phyloP scores from a whole-genome alignment of 148 eudicot genomes.

The Pouteria glomerata region DNA sequence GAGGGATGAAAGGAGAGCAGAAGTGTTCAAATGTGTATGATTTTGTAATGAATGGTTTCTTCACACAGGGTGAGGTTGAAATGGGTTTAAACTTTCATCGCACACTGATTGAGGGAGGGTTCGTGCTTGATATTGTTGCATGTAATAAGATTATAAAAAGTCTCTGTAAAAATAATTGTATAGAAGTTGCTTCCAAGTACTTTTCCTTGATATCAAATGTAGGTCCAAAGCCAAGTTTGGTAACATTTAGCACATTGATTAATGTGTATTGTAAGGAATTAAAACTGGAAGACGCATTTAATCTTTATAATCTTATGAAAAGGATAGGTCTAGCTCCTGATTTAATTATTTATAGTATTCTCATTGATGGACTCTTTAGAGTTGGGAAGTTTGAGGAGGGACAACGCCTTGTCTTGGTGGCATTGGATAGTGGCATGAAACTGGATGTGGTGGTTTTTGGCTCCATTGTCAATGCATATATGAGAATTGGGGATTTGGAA shows the following conservation, averaged over 20 bases:
- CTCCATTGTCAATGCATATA: slow-evolving; percentile 51
- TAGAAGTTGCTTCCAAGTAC: slow-evolving; percentile 31
- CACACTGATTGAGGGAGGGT: slow-evolving; percentile 42
- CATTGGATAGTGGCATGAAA: slow-evolving; percentile 36
- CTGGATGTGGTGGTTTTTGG: slow-evolving; percentile 49
- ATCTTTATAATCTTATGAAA: slow-evolving; percentile 39
- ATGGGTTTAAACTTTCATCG: slow-evolving; percentile 43
- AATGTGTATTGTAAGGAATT: slow-evolving; percentile 39
- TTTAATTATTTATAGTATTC: slow-evolving; percentile 46
- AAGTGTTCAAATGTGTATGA: slow-evolving; percentile 36
- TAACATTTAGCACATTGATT: slow-evolving; percentile 61
- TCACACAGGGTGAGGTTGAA: slow-evolving; percentile 34
- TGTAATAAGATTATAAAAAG: slow-evolving; percentile 53
- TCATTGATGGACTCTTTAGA: slow-evolving; percentile 48
- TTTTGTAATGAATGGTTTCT: slow-evolving; percentile 40
- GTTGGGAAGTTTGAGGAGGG: slow-evolving; percentile 42
- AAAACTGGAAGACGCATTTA: slow-evolving; percentile 42
- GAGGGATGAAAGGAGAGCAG: slow-evolving; percentile 15
- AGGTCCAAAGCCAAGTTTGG: slow-evolving; percentile 61
- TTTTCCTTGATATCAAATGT: slow-evolving; percentile 32
- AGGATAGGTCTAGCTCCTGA: slow-evolving; percentile 43
- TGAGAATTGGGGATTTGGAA: slow-evolving; percentile 34
- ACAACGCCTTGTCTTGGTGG: slow-evolving; percentile 30
- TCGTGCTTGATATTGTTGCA: slow-evolving; percentile 27
- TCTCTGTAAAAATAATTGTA: slow-evolving; percentile 30